These are phyloP conservation scores for Nectriaceae sp. DNA, from an alignment of 2,329 filamentous ascomycete genomes.

Conservation along the genomic window DNA sequence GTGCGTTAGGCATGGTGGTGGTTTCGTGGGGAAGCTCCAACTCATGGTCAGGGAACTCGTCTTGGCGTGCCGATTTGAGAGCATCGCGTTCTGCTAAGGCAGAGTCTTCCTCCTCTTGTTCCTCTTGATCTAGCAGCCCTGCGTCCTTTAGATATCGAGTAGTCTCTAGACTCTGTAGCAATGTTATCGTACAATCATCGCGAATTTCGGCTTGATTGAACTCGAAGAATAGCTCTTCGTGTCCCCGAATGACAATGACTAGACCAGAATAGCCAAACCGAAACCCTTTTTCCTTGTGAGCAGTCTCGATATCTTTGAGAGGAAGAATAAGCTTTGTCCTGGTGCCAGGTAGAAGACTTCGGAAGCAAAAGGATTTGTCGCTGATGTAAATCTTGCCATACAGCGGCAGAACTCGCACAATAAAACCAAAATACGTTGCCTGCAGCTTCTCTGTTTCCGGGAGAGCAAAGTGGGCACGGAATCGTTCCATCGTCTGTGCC, in stretches of 20 bases:
- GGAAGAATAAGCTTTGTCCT: slow-evolving; percentile 92
- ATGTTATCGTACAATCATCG: slow-evolving; percentile 84
- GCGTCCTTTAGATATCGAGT: slow-evolving; percentile 71
- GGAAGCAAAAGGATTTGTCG: slow-evolving; percentile 85
- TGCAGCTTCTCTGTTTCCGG: slow-evolving; percentile 79
- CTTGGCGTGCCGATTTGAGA: slow-evolving; percentile 70
- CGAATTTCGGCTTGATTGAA: slow-evolving; percentile 76
- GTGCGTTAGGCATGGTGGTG: slow-evolving; percentile 55
- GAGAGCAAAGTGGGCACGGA: slow-evolving; percentile 88
- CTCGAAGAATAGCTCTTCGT: slow-evolving; percentile 97
- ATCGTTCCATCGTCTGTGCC: slow-evolving; percentile 73
- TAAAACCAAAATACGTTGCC: slow-evolving; percentile 87
- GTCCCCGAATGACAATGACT: slow-evolving; percentile 88
- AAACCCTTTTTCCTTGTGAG: slow-evolving; percentile 93
- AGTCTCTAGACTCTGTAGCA: slow-evolving; percentile 76
- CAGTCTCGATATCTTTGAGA: slow-evolving; percentile 87
- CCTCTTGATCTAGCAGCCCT: slow-evolving; percentile 65
- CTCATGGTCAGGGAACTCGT: slow-evolving; percentile 53
- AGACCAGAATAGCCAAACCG: slow-evolving; percentile 88
- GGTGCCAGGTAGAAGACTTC: slow-evolving; percentile 85
- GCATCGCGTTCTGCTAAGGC: slow-evolving; percentile 82
- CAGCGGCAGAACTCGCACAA: slow-evolving; percentile 86
- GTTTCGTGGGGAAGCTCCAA: slow-evolving; percentile 49
- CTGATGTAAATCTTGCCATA: slow-evolving; percentile 98
- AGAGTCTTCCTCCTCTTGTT: slow-evolving; percentile 69